Percentiles rank a stretch among this genome's conserved stretches.
phyloP scores from a whole-genome alignment of 2,329 filamentous ascomycete species.

The Cadophora sp. region DNA sequence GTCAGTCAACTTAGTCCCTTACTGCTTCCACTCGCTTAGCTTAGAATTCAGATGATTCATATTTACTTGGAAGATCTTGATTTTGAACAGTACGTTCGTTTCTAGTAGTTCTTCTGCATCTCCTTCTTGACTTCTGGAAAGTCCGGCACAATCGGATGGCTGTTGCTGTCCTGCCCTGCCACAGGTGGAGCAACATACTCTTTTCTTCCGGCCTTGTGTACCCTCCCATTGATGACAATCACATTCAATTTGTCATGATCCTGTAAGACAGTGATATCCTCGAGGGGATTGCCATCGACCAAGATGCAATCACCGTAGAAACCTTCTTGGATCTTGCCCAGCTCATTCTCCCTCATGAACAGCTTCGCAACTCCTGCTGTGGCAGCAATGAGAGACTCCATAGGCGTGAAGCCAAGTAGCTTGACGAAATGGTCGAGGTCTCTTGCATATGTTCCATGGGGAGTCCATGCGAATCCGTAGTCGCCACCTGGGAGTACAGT shows the following conservation, averaged over 20 bases:
- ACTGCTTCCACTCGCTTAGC: too few species aligned
- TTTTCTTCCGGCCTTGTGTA: conserved; percentile 48
- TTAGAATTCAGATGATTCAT: too few species aligned
- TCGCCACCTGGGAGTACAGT: conserved; percentile 52
- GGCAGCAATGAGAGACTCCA: conserved; percentile 52
- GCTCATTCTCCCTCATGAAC: conserved; percentile 48
- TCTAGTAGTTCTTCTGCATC: conserved; percentile 35
- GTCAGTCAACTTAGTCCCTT: too few species aligned
- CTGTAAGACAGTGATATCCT: conserved; percentile 50
- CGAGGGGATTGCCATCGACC: conserved; percentile 52
- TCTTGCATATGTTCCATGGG: conserved; percentile 53
- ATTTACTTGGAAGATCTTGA: too few species aligned
- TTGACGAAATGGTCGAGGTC: conserved; percentile 54
- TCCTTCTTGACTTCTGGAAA: conserved; percentile 36
- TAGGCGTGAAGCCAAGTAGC: conserved; percentile 51
- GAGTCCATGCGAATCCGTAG: conserved; percentile 55
- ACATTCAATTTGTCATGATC: conserved; percentile 50
- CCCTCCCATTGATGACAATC: conserved; percentile 55
- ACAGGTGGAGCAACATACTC: conserved; percentile 34
- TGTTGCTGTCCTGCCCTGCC: conserved; percentile 31
- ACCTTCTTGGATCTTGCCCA: conserved; percentile 50
- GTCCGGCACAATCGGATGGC: conserved; percentile 35
- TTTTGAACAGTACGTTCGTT: neutral
- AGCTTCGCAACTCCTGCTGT: conserved; percentile 48
- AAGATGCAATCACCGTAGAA: conserved; percentile 52